Evolutionary conservation across 345 rosid species (phyloP).

Genomic region (Hypericum perforatum): DNA sequence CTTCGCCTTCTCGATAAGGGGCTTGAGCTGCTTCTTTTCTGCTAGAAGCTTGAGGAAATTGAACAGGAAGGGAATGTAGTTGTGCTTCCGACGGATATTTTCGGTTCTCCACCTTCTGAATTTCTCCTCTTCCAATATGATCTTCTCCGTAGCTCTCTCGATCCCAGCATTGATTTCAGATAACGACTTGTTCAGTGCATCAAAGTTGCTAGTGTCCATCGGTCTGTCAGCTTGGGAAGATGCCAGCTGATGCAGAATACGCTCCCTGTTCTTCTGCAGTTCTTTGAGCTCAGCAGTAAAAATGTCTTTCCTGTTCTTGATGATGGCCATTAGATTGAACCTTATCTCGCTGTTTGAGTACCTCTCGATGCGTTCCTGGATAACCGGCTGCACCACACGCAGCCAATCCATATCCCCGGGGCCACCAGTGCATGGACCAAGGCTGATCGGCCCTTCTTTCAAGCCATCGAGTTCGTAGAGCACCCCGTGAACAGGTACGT

Average conservation of each 20-base stretch:
- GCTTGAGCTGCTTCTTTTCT: slow-evolving; percentile 97
- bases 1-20: slow-evolving; percentile 93
- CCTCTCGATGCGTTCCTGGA: slow-evolving; percentile 85
- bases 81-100: slow-evolving; percentile 88
- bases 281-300: slow-evolving; percentile 82
- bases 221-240: slow-evolving; percentile 46
- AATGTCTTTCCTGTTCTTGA: slow-evolving; percentile 79
- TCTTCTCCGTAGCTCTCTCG: slow-evolving; percentile 74
- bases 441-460: slow-evolving; percentile 94
- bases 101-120: slow-evolving; percentile 96
- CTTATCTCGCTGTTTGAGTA: slow-evolving; percentile 90
- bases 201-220: slow-evolving; percentile 36
- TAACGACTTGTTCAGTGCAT: slow-evolving; percentile 46
- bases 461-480: slow-evolving; percentile 94
- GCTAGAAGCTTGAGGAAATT: slow-evolving; percentile 96
- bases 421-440: slow-evolving; percentile 63
- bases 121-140: slow-evolving; percentile 88
- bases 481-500: slow-evolving; percentile 81
- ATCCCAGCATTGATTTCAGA: slow-evolving; percentile 66
- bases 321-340: slow-evolving; percentile 90
- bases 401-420: slow-evolving; percentile 68
- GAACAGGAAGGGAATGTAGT: slow-evolving; percentile 89
- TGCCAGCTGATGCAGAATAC: slow-evolving; percentile 57
- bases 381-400: slow-evolving; percentile 84
- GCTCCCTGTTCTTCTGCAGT: slow-evolving; percentile 74